Evolutionary conservation across 805 yeast species (phyloP), one percentile per base, ranked within the genome.

Genomic region (Monosporozyma servazzii): DNA sequence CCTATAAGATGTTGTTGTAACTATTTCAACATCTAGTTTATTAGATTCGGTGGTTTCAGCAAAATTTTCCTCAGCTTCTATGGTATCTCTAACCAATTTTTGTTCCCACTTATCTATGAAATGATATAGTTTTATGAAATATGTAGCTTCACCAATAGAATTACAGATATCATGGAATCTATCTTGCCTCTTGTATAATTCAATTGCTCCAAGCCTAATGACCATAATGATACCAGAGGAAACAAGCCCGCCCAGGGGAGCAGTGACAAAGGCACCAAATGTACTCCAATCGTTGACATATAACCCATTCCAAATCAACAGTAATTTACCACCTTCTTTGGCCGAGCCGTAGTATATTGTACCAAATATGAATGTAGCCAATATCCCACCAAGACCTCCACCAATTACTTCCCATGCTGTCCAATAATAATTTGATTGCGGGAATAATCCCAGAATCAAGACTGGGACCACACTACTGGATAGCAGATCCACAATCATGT

Each of bases 231-330:
- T 59, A 13, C 78, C 66, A 2, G 86, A 82, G 54, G 82, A 71
- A 5, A 84, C 54, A 2, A 89, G 56, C 10, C 91, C 88, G 27
- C 91, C 95, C 41, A 82, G 75, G 5, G 96, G 96, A 1, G 96
- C 93, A 55, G 84, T 86, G 6, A 86, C 91, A 68, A 90, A 90
- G 1, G 96, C 96, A 23, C 96, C 97, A 71, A 90, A 90, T 0
- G 95, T 82, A 60, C 95, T 87, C 96, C 96, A 90, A 64, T 90
- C 96, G 48, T 76, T 78, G 54, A 76, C 72, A 62, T 90, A 90
- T 27, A 90, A 71, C 44, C 97, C 96, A 60, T 85, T 81, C 80
- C 83, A 79, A 49, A 90, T 74, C 53, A 90, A 71, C 49, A 90
- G 70, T 48, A 90, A 74, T 54, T 75, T 75, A 17, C 85, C 96